A percentile compares a stretch with the other conserved stretches of the same genome.
These are phyloP conservation scores for Lachnellula willkommii DNA, from an alignment of 2,329 filamentous ascomycete species.

Conservation along the genomic window DNA sequence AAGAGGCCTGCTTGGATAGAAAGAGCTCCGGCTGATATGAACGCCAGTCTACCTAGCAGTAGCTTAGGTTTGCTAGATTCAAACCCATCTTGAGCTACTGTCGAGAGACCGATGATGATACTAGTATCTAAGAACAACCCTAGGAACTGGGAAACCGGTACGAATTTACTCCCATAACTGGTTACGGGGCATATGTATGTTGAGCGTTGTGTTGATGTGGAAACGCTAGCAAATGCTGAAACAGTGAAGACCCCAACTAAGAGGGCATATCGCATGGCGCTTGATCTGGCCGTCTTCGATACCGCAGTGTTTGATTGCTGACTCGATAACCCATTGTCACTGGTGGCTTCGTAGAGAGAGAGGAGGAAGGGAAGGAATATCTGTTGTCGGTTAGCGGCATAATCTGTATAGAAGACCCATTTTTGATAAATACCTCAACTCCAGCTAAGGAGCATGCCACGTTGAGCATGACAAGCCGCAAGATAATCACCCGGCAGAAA, in stretches of 20 bases:
- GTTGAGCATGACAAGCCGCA: slow-evolving; percentile 1
- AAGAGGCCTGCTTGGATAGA: neutral
- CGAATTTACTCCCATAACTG: neutral
- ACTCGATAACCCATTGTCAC: neutral
- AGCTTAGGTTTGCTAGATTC: neutral
- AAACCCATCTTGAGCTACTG: slow-evolving; percentile 4
- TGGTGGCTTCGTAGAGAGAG: slow-evolving; percentile 2
- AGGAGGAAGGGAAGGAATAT: slow-evolving; percentile 11
- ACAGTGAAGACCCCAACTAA: neutral
- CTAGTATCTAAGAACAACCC: slow-evolving; percentile 8
- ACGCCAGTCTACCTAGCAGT: slow-evolving; percentile 4
- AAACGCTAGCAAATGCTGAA: neutral
- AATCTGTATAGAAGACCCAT: neutral
- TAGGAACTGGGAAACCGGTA: slow-evolving; percentile 6
- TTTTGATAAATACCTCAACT: slow-evolving; percentile 5
- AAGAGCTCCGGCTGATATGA: slow-evolving; percentile 4
- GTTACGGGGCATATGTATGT: slow-evolving; percentile 12
- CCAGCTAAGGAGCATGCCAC: slow-evolving; percentile 11
- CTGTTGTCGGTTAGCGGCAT: neutral
- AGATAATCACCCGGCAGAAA: slow-evolving; percentile 4
- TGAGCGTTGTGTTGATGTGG: slow-evolving; percentile 3
- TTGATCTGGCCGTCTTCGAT: neutral
- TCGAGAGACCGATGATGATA: slow-evolving; percentile 6
- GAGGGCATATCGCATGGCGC: slow-evolving; percentile 1
- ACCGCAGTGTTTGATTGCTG: neutral